Evolutionary conservation across 2,329 filamentous ascomycete species (phyloP), one percentile per base, ranked within the genome.

Genomic region (Lasiodiplodia gonubiensis): DNA sequence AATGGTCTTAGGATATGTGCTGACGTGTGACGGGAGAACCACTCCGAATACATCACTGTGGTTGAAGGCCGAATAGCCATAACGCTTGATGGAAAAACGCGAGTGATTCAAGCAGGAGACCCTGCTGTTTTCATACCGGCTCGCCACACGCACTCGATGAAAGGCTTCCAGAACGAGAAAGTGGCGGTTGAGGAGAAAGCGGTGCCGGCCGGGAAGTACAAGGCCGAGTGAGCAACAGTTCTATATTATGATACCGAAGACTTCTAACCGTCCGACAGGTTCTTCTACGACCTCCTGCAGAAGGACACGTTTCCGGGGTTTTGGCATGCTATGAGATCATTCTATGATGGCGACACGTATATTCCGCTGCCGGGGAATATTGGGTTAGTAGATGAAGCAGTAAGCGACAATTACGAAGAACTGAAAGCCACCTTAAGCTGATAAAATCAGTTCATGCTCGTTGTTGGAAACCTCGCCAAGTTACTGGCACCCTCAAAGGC

Each of bases 311-410:
- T n/a, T 12, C 39, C 49, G 4, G 39, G 39, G 2, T 46, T 68
- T 14, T 48, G 52, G 46, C 39, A 54, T 14, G 61, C 39, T 12
- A 39, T 68, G 49, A 35, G 67, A 18, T 49, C 61, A n/a, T 68
- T 66, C 30, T 59, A 66, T 30, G 51, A 66, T 35, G 60, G 67
- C 10, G 67, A 68, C 18, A 37, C 61, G 10, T 68, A 57, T 18
- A 6, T 59, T 48, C 48, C 67, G 7, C 30, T 68, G 30, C 67
- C 61, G 16, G 59, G 60, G 2, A 53, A 42, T 10, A 18, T 66
- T 33, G 33, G 33, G 21, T 18, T 66, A 3, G 14, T 66, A 14
- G 67, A 68, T 37, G 42, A 60, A 55, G 37, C 18, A n/a, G 63
- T 66, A 55, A 55, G 63, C 35, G 16, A 1, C 21, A 3, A 21